Conservation (phyloP, 1,284 basidiomycete genomes). For the Hemileccinum hortonii region DNA sequence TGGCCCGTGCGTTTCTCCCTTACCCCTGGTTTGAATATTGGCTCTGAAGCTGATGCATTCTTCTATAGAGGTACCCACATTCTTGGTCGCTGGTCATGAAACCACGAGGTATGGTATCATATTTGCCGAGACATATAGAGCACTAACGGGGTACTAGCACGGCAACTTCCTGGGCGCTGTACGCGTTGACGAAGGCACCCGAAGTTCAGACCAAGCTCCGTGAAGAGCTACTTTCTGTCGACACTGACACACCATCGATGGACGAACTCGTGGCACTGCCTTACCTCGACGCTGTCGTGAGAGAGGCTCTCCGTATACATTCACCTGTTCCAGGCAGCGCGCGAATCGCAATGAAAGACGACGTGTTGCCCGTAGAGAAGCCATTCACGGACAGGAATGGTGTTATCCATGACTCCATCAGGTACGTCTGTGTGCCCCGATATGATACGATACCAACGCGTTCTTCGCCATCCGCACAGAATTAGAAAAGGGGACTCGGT, state of each 20-base stretch:
- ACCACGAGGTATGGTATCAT: constrained; percentile 56
- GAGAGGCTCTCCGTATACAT: constrained; percentile 68
- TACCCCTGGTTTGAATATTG: constrained; percentile 27
- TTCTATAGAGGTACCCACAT: constrained; percentile 27
- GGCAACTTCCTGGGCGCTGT: constrained; percentile 39
- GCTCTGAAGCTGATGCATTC: no score
- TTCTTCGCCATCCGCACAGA: constrained; percentile 26
- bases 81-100: constrained; percentile 71
- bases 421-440: not conserved
- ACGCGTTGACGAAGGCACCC: constrained; percentile 40
- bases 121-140: not conserved
- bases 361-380: constrained; percentile 55
- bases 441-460: no score
- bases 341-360: constrained; percentile 55
- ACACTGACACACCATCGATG: constrained; percentile 49
- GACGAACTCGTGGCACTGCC: constrained; percentile 57
- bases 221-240: constrained; percentile 55
- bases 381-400: constrained; percentile 47
- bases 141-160: constrained; percentile 36
- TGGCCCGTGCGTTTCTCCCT: no score
- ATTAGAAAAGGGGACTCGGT: constrained; percentile 39
- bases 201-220: constrained; percentile 44
- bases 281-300: constrained; percentile 30
- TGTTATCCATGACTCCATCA: constrained; percentile 30
- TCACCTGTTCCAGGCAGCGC: constrained; percentile 57